phyloP scores from a whole-genome alignment of 2,329 filamentous ascomycete genomes.

The Aaosphaeria arxii region DNA sequence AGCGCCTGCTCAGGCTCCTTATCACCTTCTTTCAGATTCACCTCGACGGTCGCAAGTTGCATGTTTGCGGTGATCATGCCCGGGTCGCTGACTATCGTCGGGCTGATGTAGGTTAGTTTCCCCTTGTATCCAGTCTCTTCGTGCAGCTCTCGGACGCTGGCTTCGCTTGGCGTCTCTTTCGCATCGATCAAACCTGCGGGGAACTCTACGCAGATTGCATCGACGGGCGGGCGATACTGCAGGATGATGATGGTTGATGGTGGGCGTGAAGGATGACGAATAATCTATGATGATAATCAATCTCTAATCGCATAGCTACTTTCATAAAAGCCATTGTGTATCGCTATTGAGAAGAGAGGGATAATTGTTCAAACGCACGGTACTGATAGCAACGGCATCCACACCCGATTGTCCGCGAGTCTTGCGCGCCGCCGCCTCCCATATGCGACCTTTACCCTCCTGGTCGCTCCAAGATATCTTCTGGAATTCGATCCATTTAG shows the following conservation, averaged over 20 bases:
- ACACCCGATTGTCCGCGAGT: conserved; percentile 55
- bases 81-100: conserved; percentile 65
- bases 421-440: conserved; percentile 51
- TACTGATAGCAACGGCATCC: conserved; percentile 58
- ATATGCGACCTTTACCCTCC: conserved; percentile 45
- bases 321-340: too few species aligned
- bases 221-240: conserved; percentile 59
- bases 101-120: conserved; percentile 50
- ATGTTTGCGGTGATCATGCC: conserved; percentile 61
- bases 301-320: too few species aligned
- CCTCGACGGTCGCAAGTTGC: conserved; percentile 60
- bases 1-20: conserved; percentile 55
- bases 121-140: conserved; percentile 65
- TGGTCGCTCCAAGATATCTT: conserved; percentile 52
- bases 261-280: conserved; percentile 46
- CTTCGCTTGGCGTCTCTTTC: conserved; percentile 54
- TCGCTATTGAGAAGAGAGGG: conserved; percentile 51
- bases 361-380: conserved; percentile 29
- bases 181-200: conserved; percentile 60
- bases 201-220: conserved; percentile 58
- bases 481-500: conserved; percentile 57
- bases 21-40: conserved; percentile 50
- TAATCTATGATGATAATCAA: conserved; percentile 28
- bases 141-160: conserved; percentile 57
- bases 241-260: conserved; percentile 55